A percentile compares a stretch with the other conserved stretches of the same genome.
phyloP scores from a whole-genome alignment of 1,284 basidiomycete genomes.

The Heliocybe sulcata region DNA sequence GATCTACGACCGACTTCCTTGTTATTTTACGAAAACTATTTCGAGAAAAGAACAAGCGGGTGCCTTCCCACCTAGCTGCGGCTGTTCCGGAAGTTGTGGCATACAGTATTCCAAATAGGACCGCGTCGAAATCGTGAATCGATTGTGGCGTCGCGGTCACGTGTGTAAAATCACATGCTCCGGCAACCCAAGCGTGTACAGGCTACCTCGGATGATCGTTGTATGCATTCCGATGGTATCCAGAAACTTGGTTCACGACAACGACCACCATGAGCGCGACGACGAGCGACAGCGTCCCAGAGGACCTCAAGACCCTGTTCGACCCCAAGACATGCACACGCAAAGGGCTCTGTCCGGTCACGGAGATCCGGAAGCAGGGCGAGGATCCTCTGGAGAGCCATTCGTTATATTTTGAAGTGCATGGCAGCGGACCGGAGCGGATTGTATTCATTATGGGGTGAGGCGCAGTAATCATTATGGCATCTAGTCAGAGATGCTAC shows the following conservation, averaged over 20 bases:
- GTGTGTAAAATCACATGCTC: background rate
- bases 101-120: too few relatives aligned
- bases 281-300: background rate
- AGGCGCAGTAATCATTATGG: slow-evolving; percentile 8
- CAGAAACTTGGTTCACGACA: background rate
- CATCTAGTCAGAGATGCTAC: too few relatives aligned
- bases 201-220: too few relatives aligned
- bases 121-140: too few relatives aligned
- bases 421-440: slow-evolving; percentile 58
- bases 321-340: slow-evolving; percentile 49
- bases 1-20: too few relatives aligned
- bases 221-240: too few relatives aligned
- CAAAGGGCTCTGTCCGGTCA: slow-evolving; percentile 70
- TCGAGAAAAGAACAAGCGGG: too few relatives aligned
- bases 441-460: slow-evolving; percentile 70
- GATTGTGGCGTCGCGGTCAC: too few relatives aligned
- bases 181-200: background rate
- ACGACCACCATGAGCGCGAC: background rate
- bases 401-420: slow-evolving; percentile 71
- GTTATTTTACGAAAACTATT: too few relatives aligned
- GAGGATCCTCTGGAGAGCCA: slow-evolving; percentile 47
- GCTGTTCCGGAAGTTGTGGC: too few relatives aligned
- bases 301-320: slow-evolving; percentile 34
- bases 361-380: slow-evolving; percentile 40
- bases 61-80: too few relatives aligned